Evolutionary conservation across 2,329 filamentous ascomycete species (phyloP).

Genomic region (Neonectria punicea): DNA sequence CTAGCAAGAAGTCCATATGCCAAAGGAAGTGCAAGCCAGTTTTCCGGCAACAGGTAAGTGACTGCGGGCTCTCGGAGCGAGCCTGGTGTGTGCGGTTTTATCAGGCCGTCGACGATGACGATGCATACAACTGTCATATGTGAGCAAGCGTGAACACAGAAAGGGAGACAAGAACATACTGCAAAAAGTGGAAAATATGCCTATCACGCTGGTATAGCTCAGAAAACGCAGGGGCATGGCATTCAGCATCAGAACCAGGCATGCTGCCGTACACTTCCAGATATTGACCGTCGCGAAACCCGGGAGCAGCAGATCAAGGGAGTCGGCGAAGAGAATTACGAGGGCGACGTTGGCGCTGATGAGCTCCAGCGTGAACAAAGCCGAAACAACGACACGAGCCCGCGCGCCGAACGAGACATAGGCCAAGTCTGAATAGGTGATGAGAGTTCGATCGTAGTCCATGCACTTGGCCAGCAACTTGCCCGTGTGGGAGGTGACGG

Average conservation of each 20-base stretch:
- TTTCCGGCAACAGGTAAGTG: constrained; percentile 84
- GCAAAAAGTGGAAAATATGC: constrained; percentile 88
- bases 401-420: constrained; percentile 88
- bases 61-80: constrained; percentile 83
- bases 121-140: constrained; percentile 76
- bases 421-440: constrained; percentile 94
- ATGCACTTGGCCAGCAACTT: constrained; percentile 87
- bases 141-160: constrained; percentile 13
- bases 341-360: constrained; percentile 89
- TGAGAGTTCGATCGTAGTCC: constrained; percentile 83
- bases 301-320: constrained; percentile 81
- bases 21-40: constrained; percentile 88
- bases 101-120: constrained; percentile 84
- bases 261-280: constrained; percentile 88
- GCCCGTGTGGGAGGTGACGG: constrained; percentile 86
- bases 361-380: constrained; percentile 89
- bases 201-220: constrained; percentile 90
- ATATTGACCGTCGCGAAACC: constrained; percentile 69
- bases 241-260: constrained; percentile 82
- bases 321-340: constrained; percentile 93
- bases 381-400: constrained; percentile 82
- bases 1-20: constrained; percentile 92
- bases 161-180: constrained; percentile 67
- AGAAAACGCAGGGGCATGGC: constrained; percentile 86
- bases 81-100: constrained; percentile 82